A percentile compares a stretch with the other conserved stretches of the same genome.
phyloP scores from a whole-genome alignment of 208 protist genomes.

The Histomonas meleagridis region DNA sequence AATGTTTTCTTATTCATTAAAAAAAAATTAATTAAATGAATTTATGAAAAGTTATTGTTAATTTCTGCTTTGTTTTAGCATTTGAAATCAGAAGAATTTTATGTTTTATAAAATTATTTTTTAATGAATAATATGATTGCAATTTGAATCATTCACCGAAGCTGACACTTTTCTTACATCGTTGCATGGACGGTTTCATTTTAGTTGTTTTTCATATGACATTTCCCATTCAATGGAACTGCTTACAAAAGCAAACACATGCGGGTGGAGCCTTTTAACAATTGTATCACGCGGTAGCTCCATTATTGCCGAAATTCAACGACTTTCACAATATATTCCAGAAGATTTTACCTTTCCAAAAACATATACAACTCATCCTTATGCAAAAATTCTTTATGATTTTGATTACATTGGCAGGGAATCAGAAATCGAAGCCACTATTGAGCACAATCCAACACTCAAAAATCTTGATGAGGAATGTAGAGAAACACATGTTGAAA shows the following conservation, averaged over 20 bases:
- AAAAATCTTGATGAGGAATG: constrained; percentile 63
- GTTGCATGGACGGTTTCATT: too few species aligned
- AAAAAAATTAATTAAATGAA: too few species aligned
- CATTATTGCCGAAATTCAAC: constrained; percentile 32
- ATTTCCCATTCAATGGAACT: too few species aligned
- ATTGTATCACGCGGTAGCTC: constrained; percentile 5
- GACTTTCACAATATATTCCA: constrained; percentile 22
- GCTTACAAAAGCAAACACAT: not conserved
- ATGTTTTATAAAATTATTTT: too few species aligned
- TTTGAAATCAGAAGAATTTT: too few species aligned
- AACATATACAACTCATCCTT: not conserved
- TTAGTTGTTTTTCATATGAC: too few species aligned
- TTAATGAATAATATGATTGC: too few species aligned
- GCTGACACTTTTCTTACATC: too few species aligned
- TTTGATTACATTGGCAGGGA: not conserved
- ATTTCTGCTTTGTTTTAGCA: too few species aligned
- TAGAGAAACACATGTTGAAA: constrained; percentile 69
- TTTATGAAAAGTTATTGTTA: too few species aligned
- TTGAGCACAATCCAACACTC: constrained; percentile 44
- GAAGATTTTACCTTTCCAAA: constrained; percentile 26
- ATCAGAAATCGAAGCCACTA: not conserved
- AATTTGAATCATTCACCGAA: too few species aligned
- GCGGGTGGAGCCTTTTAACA: not conserved
- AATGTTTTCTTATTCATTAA: too few species aligned
- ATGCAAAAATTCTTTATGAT: constrained; percentile 6